Conservation (phyloP, 257 asterid genomes). For the Solanum sejunctum region DNA sequence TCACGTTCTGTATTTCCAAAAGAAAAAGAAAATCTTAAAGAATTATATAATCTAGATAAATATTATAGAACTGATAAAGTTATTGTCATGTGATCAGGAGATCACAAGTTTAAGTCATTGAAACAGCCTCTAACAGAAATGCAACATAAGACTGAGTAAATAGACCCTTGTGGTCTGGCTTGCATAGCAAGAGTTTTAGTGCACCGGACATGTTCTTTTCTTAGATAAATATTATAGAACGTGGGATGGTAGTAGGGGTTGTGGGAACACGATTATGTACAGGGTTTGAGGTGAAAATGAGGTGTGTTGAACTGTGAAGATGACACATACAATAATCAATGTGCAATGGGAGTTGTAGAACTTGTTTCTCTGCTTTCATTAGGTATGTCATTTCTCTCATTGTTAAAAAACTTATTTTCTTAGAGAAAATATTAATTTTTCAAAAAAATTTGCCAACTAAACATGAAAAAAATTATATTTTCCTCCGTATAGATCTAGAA, state of each 20-base stretch:
- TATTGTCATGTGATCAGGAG: no score
- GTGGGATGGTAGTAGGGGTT: background rate
- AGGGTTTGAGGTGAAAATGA: background rate
- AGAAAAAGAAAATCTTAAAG: background rate
- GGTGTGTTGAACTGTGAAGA: background rate
- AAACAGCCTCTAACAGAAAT: no score
- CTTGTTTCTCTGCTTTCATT: background rate
- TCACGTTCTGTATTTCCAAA: constrained; percentile 35
- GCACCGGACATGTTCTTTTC: no score
- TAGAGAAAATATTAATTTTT: background rate
- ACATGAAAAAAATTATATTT: background rate
- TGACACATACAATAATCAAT: background rate
- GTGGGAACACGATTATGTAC: no score
- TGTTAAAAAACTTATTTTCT: background rate
- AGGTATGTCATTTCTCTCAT: no score
- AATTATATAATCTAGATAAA: background rate
- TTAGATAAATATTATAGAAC: background rate
- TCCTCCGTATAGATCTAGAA: background rate
- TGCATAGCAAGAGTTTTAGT: no score
- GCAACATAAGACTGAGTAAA: no score
- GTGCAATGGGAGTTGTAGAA: background rate
- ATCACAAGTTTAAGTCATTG: no score
- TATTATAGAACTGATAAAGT: background rate
- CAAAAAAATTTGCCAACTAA: background rate
- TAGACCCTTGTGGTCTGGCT: no score